These are phyloP conservation scores for Arabidopsis hybrid DNA, from an alignment of 441 rosid genomes.

Conservation along the genomic window DNA sequence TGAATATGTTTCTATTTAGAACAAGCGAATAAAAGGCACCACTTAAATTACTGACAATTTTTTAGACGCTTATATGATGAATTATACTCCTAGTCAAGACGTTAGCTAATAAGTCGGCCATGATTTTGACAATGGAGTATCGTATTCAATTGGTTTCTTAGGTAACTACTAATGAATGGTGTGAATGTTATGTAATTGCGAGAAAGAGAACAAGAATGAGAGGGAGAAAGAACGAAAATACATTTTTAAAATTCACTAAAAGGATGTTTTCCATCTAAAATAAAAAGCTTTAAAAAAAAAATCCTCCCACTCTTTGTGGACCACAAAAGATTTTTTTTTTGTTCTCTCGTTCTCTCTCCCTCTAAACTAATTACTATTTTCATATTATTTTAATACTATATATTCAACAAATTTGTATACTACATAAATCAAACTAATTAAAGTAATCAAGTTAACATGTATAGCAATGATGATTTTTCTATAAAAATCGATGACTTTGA, in stretches of 20 bases:
- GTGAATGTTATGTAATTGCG: too few relatives aligned
- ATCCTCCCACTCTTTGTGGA: too few relatives aligned
- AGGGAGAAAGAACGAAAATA: too few relatives aligned
- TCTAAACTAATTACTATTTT: neutral
- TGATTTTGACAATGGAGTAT: conserved; percentile 2
- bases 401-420: neutral
- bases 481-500: too few relatives aligned
- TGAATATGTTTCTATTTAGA: neutral
- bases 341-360: too few relatives aligned
- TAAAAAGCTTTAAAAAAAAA: too few relatives aligned
- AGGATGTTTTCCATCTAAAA: too few relatives aligned
- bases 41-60: conserved; percentile 6
- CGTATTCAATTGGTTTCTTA: neutral
- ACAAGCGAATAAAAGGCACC: neutral
- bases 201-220: too few relatives aligned
- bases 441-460: too few relatives aligned
- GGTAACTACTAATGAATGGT: neutral
- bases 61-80: neutral
- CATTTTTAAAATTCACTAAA: too few relatives aligned
- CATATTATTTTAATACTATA: neutral
- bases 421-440: neutral
- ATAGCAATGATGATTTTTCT: too few relatives aligned
- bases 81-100: neutral
- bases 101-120: neutral
- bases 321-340: too few relatives aligned